Evolutionary conservation across 2,329 filamentous ascomycete genomes (phyloP).

Genomic region (Colletotrichum limetticola): DNA sequence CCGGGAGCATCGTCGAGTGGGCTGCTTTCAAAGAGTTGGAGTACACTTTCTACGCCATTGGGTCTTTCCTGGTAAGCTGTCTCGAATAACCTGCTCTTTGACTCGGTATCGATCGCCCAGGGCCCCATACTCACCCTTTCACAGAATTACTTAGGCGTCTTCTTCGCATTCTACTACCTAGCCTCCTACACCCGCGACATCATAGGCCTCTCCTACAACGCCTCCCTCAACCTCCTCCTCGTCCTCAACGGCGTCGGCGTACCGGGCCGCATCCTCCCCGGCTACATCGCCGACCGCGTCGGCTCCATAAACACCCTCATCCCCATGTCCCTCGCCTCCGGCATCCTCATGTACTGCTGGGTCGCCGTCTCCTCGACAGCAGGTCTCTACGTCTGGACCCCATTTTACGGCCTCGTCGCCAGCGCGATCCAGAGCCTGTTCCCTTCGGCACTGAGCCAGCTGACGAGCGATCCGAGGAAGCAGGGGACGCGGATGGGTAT

Average conservation of each 20-base stretch:
- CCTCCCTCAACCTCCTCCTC: constrained; percentile 70
- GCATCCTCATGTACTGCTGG: constrained; percentile 65
- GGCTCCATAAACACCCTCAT: constrained; percentile 72
- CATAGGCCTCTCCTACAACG: constrained; percentile 55
- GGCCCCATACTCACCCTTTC: not conserved
- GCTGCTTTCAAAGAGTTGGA: constrained; percentile 57
- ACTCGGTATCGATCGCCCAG: not conserved
- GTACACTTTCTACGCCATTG: constrained; percentile 54
- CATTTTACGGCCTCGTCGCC: constrained; percentile 71
- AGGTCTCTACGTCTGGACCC: constrained; percentile 70
- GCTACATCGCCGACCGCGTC: constrained; percentile 64
- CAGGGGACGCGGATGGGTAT: constrained; percentile 68
- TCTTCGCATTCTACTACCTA: constrained; percentile 70
- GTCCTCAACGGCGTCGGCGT: constrained; percentile 73
- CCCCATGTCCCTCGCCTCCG: constrained; percentile 54
- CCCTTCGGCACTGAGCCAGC: constrained; percentile 67
- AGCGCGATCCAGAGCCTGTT: constrained; percentile 75
- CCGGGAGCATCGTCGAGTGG: constrained; percentile 55
- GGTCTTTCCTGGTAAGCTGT: constrained; percentile 41
- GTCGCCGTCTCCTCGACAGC: constrained; percentile 60
- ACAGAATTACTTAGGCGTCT: constrained; percentile 62
- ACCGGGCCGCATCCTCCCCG: constrained; percentile 67
- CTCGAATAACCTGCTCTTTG: not conserved
- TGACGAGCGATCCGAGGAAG: constrained; percentile 63
- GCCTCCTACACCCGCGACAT: constrained; percentile 58